These are phyloP conservation scores for Ascochyta koolunga DNA, from an alignment of 2,329 filamentous ascomycete species.

Conservation along the genomic window DNA sequence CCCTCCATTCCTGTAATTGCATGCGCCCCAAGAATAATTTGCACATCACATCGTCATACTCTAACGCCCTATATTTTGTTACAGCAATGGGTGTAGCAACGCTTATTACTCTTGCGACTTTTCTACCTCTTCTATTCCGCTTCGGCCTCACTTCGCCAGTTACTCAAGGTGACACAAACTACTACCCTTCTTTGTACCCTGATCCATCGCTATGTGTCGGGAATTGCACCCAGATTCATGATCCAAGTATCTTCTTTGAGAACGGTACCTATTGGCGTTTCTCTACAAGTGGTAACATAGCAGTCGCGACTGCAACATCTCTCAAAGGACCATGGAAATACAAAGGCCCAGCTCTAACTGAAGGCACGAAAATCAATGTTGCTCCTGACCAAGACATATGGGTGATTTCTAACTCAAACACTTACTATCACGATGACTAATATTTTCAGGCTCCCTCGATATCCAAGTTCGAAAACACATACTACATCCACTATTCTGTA, in stretches of 20 bases:
- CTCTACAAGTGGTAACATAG: constrained; percentile 55
- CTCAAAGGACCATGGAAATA: constrained; percentile 57
- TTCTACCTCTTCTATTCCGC: constrained; percentile 19
- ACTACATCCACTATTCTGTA: constrained; percentile 68
- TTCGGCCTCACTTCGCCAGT: constrained; percentile 1
- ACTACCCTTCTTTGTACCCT: constrained; percentile 18
- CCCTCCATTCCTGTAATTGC: not conserved
- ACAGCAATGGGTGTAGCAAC: constrained; percentile 17
- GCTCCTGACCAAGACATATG: constrained; percentile 54
- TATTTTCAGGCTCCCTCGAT: constrained; percentile 65
- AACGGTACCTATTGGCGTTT: constrained; percentile 58
- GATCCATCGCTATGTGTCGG: constrained; percentile 49
- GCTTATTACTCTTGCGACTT: constrained; percentile 19
- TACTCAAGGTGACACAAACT: not conserved
- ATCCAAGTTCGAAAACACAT: constrained; percentile 58
- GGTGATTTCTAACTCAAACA: constrained; percentile 36
- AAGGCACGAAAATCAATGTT: constrained; percentile 51
- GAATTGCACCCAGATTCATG: constrained; percentile 51
- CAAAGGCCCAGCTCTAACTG: constrained; percentile 51
- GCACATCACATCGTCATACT: not conserved
- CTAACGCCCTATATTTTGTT: constrained; percentile 2
- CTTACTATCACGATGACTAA: not conserved
- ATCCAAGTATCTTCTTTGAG: constrained; percentile 54
- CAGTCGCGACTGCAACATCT: constrained; percentile 52
- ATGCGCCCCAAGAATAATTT: not conserved